Base-by-base conservation (phyloP, 2,329 filamentous ascomycete species). In the Paecilomyces fulvus region DNA sequence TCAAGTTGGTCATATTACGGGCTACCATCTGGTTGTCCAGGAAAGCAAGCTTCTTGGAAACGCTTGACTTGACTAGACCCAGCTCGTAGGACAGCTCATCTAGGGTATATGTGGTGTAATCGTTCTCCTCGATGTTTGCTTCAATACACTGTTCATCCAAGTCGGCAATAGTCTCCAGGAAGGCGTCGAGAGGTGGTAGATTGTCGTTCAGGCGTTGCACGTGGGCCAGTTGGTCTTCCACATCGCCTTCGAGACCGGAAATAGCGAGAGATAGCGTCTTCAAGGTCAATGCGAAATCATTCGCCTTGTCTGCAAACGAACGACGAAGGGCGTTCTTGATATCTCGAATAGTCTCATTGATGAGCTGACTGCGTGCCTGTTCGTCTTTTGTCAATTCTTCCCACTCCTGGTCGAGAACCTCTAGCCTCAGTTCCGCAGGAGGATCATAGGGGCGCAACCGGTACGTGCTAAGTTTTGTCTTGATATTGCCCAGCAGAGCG, bases 91-190 rank as follows among this genome's bases (percentile, higher is more conserved):
- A 85, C 48, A 99, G 81, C 74, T 99, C 94, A 69, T 99, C 94
- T 71, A 97, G 94, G 9, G 92, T 96, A 75, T 97, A 97, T 8
- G 92, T 97, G n/a, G 94, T 99, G 73, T 94, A 97, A 77, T 99
- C 94, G 73, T 99, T 99, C 68, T 99, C 94, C 73, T 99, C 94
- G 61, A 99, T 96, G 71, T 99, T 97, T 60, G 94, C 94, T 77
- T 97, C 92, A 58, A 87, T 83, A 70, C 94, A 99, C 74, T 96
- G 90, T 61, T 85, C 84, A 67, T 96, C 92, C 51, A 97, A 82
- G 10, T 84, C 84, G 12, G 85, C 89, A 68, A 99, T 96, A 61
- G 90, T 89, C 60, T 90, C 86, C 46, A 99, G 81, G 70, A 95
- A 99, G 58, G 89, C 84, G 65, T 96, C 91, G n/a, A 99, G 80